A percentile compares a stretch with the other conserved stretches of the same genome.
These are phyloP conservation scores for Cladophialophora psammophila DNA, from an alignment of 2,329 filamentous ascomycete genomes.

Conservation along the genomic window DNA sequence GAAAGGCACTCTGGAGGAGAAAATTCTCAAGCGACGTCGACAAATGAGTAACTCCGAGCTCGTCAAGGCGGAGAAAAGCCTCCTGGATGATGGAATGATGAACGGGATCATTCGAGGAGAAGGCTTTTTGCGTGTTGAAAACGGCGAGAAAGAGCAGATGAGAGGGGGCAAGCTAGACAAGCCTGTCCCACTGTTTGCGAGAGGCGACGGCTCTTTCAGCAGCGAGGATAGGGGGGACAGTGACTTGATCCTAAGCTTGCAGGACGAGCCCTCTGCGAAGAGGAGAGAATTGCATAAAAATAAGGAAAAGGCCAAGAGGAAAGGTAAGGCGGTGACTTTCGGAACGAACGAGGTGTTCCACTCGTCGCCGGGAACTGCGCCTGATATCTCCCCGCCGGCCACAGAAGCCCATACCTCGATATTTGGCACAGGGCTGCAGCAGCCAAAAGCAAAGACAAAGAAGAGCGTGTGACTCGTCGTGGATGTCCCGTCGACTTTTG, in stretches of 20 bases:
- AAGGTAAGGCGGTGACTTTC: not conserved
- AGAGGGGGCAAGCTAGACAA: slow-evolving; percentile 25
- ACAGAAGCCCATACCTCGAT: not conserved
- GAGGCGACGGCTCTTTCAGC: slow-evolving; percentile 11
- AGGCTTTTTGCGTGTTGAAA: slow-evolving; percentile 53
- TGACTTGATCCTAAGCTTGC: slow-evolving; percentile 24
- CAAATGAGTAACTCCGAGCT: slow-evolving; percentile 73
- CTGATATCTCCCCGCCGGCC: not conserved
- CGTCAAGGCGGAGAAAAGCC: slow-evolving; percentile 58
- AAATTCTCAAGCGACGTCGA: slow-evolving; percentile 75
- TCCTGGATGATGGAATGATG: slow-evolving; percentile 67
- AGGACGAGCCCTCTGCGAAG: slow-evolving; percentile 18
- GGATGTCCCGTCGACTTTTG: not conserved
- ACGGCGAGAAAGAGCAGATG: slow-evolving; percentile 42
- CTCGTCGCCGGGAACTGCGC: not conserved
- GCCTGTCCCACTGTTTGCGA: slow-evolving; percentile 31
- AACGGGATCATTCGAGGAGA: slow-evolving; percentile 66
- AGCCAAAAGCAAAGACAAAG: slow-evolving; percentile 17
- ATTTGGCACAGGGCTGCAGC: not conserved
- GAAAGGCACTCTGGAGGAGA: slow-evolving; percentile 80
- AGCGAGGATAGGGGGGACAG: slow-evolving; percentile 8
- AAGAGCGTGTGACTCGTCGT: slow-evolving; percentile 28
- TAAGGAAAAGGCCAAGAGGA: slow-evolving; percentile 7
- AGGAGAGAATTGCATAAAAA: slow-evolving; percentile 16
- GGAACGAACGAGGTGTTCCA: not conserved